Percentiles rank a stretch among this genome's conserved stretches.
phyloP scores from a whole-genome alignment of 1,284 basidiomycete species.

The Malassezia yamatoensis region DNA sequence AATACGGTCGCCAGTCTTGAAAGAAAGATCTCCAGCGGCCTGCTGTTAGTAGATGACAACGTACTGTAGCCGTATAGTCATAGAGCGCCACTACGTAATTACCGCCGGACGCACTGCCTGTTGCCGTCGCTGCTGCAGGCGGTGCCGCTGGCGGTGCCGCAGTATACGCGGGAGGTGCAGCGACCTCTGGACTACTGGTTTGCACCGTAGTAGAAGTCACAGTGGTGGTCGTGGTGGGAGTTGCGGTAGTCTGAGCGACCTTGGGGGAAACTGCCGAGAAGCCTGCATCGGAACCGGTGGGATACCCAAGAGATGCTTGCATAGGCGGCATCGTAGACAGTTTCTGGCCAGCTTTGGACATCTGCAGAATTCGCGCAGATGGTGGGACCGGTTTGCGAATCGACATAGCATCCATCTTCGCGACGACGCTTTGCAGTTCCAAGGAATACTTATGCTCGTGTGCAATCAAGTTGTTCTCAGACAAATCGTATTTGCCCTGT shows the following conservation, averaged over 20 bases:
- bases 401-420: conserved; percentile 48
- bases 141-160: conserved; percentile 10
- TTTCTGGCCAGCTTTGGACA: conserved; percentile 10
- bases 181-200: not conserved
- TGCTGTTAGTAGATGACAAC: not conserved
- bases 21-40: conserved; percentile 75
- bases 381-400: conserved; percentile 34
- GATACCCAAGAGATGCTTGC: not conserved
- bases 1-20: conserved; percentile 83
- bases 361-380: conserved; percentile 21
- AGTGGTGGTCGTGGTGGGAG: not conserved
- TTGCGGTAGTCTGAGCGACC: not conserved
- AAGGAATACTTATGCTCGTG: conserved; percentile 69
- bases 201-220: not conserved
- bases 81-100: conserved; percentile 81
- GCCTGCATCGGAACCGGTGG: not conserved
- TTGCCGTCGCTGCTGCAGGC: conserved; percentile 46
- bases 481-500: conserved; percentile 66
- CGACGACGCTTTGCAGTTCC: conserved; percentile 68
- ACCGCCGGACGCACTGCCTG: conserved; percentile 25
- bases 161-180: conserved; percentile 5
- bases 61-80: conserved; percentile 65
- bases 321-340: conserved; percentile 2
- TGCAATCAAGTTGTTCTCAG: conserved; percentile 54
- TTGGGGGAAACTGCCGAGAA: not conserved